Conservation (phyloP, 345 rosid genomes). For the Psidium guajava region DNA sequence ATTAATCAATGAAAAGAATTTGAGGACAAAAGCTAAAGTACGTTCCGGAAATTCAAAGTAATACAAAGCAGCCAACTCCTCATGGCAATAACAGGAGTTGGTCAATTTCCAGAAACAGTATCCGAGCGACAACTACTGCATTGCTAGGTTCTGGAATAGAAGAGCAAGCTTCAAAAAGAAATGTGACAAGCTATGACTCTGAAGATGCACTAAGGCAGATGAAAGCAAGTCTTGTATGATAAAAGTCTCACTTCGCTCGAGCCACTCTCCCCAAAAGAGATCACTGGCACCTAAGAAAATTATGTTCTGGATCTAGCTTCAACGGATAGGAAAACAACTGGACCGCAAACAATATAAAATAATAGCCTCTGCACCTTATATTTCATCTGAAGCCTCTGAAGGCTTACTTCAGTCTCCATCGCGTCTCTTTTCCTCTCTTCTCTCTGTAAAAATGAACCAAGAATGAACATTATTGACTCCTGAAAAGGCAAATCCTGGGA, state of each 20-base stretch:
- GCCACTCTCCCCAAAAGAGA: neutral
- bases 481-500: neutral
- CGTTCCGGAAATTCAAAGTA: neutral
- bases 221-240: neutral
- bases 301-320: neutral
- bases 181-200: neutral
- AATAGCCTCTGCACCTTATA: conserved; percentile 46
- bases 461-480: neutral
- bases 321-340: neutral
- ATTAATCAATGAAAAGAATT: neutral
- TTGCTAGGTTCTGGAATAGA: neutral
- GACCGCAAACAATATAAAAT: neutral
- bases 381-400: conserved; percentile 84
- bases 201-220: neutral
- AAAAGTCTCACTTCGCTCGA: neutral
- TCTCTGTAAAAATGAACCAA: conserved; percentile 36
- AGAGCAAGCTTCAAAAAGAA: neutral
- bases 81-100: neutral
- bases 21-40: neutral
- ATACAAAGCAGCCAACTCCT: neutral
- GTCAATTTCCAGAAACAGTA: neutral
- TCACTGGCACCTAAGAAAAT: neutral
- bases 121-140: neutral
- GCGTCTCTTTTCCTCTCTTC: conserved; percentile 95
- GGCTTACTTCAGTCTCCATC: conserved; percentile 75